These are phyloP conservation scores for Neurospora sp. DNA, from an alignment of 495 filamentous ascomycete species.

Conservation along the genomic window DNA sequence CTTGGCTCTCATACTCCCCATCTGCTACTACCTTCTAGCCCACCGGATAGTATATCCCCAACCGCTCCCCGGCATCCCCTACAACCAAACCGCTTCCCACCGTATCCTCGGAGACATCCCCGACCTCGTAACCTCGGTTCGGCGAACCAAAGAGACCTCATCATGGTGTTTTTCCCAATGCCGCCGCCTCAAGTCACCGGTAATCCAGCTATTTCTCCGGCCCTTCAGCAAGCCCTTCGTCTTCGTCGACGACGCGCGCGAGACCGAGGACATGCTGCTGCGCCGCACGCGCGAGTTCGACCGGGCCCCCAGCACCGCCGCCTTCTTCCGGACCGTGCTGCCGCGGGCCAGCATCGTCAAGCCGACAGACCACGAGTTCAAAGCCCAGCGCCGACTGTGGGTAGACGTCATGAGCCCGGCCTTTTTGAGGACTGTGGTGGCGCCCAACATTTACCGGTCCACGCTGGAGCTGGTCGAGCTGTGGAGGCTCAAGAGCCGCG, in stretches of 20 bases:
- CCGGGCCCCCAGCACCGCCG: slow-evolving; percentile 5
- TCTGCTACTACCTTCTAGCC: background rate
- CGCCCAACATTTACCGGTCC: slow-evolving; percentile 19
- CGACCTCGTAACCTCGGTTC: slow-evolving; percentile 6
- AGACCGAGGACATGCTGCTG: slow-evolving; percentile 20
- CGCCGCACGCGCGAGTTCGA: slow-evolving; percentile 26
- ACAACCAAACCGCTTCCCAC: slow-evolving; percentile 18
- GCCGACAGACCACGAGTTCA: slow-evolving; percentile 17
- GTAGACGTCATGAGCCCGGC: slow-evolving; percentile 20
- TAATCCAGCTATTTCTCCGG: slow-evolving; percentile 19
- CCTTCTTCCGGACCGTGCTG: slow-evolving; percentile 16
- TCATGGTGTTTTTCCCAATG: slow-evolving; percentile 4
- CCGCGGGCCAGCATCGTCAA: slow-evolving; percentile 16
- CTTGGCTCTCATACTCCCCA: background rate
- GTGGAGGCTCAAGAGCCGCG: slow-evolving; percentile 21
- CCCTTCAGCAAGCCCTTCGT: slow-evolving; percentile 12
- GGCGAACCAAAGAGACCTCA: slow-evolving; percentile 6
- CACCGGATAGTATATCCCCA: slow-evolving; percentile 8
- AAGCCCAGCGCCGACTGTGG: slow-evolving; percentile 23
- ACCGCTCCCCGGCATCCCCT: slow-evolving; percentile 28
- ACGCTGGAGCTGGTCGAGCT: slow-evolving; percentile 21
- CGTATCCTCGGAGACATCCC: slow-evolving; percentile 24
- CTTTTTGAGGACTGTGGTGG: slow-evolving; percentile 22
- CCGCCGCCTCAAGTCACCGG: slow-evolving; percentile 16
- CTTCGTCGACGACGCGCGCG: slow-evolving; percentile 20